A percentile compares a stretch with the other conserved stretches of the same genome.
Evolutionary conservation across 1,284 basidiomycete genomes (phyloP).

Genomic region (Austroboletus niveus): DNA sequence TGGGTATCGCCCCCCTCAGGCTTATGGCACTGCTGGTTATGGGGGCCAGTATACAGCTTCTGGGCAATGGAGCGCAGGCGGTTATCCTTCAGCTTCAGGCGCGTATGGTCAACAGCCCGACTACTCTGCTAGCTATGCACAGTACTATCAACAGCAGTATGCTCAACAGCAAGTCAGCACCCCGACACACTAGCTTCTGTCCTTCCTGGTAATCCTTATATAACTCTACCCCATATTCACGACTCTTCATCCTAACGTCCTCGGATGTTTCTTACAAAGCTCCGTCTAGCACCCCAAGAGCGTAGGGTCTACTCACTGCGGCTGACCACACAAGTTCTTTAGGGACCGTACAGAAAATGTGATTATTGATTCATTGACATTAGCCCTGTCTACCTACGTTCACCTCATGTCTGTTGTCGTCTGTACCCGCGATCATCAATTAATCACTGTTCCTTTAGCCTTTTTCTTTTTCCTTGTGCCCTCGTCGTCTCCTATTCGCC

Average conservation of each 20-base stretch:
- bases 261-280: constrained; percentile 19
- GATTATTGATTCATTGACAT: constrained; percentile 31
- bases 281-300: constrained; percentile 25
- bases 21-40: constrained; percentile 43
- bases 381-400: constrained; percentile 27
- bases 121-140: constrained; percentile 73
- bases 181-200: constrained; percentile 39
- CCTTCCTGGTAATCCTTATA: constrained; percentile 26
- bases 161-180: constrained; percentile 66
- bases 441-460: not conserved
- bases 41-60: constrained; percentile 31
- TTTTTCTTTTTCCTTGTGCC: constrained; percentile 9
- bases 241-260: constrained; percentile 17
- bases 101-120: constrained; percentile 51
- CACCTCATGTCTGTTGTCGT: constrained; percentile 12
- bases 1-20: constrained; percentile 54
- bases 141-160: constrained; percentile 82
- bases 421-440: constrained; percentile 1
- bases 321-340: constrained; percentile 37
- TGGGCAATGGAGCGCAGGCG: constrained; percentile 45
- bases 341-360: constrained; percentile 31
- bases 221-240: constrained; percentile 12
- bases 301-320: constrained; percentile 35
- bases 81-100: constrained; percentile 36
- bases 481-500: constrained; percentile 5